phyloP scores from a whole-genome alignment of 176 grass and related monocot species.

The Musa troglodytarum region DNA sequence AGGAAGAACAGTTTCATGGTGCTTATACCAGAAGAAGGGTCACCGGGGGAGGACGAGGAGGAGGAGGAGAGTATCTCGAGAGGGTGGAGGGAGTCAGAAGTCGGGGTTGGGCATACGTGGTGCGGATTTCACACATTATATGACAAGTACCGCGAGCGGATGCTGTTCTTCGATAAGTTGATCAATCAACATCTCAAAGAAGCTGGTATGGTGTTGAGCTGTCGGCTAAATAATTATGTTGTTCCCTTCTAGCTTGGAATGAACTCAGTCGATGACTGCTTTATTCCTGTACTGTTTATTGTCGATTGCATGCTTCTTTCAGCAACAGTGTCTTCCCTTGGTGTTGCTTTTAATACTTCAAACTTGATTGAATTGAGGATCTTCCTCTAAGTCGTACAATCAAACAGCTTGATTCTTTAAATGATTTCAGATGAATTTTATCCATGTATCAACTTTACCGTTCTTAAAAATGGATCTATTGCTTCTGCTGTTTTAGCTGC shows the following conservation, averaged over 20 bases:
- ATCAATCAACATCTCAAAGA: conserved; percentile 51
- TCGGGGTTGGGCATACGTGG: conserved; percentile 29
- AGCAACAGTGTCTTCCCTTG: too few relatives aligned
- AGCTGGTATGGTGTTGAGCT: conserved; percentile 31
- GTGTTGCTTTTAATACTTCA: too few relatives aligned
- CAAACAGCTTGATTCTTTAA: too few relatives aligned
- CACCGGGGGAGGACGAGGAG: conserved; percentile 4
- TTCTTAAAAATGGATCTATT: background rate
- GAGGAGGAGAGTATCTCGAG: conserved; percentile 42
- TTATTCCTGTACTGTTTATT: background rate
- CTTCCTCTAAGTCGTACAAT: too few relatives aligned
- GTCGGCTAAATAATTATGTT: too few relatives aligned
- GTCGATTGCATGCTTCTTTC: too few relatives aligned
- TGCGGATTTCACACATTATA: conserved; percentile 71
- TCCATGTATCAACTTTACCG: too few relatives aligned
- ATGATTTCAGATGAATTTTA: too few relatives aligned
- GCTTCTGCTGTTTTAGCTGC: too few relatives aligned
- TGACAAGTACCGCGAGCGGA: conserved; percentile 66
- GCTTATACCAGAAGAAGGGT: conserved; percentile 55
- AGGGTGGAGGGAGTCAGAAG: conserved; percentile 42
- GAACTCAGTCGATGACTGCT: too few relatives aligned
- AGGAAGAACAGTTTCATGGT: conserved; percentile 90
- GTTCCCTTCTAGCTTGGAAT: too few relatives aligned
- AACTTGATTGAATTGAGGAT: too few relatives aligned
- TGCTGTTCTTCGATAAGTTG: conserved; percentile 71